Evolutionary conservation across 2,329 filamentous ascomycete genomes (phyloP).

Genomic region (Venturia carpophila): DNA sequence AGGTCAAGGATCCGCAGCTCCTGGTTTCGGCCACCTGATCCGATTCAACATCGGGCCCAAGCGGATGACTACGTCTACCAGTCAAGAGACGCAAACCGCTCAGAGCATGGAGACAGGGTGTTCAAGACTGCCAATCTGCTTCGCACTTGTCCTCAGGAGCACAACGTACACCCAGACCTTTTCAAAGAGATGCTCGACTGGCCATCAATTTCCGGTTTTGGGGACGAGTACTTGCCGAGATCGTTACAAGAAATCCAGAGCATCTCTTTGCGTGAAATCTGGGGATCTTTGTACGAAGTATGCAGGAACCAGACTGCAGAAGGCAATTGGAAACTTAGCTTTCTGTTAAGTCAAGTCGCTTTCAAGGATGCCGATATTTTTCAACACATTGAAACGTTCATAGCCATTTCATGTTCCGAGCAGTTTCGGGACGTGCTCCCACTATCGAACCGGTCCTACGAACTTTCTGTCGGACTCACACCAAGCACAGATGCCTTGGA

Average conservation of each 20-base stretch:
- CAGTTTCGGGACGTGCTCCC: neutral
- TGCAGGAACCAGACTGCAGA: neutral
- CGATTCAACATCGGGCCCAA: neutral
- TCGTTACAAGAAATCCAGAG: neutral
- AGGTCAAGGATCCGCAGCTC: neutral
- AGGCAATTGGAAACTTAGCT: neutral
- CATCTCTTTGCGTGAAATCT: neutral
- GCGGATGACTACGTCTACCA: neutral
- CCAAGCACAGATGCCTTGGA: neutral
- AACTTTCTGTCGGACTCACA: neutral
- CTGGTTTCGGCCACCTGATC: neutral
- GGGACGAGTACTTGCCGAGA: neutral
- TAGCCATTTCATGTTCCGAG: neutral
- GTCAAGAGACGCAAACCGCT: neutral
- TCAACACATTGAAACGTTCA: neutral
- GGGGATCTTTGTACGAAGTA: neutral
- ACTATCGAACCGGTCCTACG: neutral
- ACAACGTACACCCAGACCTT: neutral
- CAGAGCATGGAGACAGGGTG: neutral
- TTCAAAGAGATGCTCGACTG: constrained; percentile 1
- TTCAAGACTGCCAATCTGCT: neutral
- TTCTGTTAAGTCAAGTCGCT: neutral
- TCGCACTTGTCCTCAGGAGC: neutral
- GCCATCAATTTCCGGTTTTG: neutral
- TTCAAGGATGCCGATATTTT: neutral